Conservation (phyloP, 148 eudicot species). For the Chenopodium berlandieri region DNA sequence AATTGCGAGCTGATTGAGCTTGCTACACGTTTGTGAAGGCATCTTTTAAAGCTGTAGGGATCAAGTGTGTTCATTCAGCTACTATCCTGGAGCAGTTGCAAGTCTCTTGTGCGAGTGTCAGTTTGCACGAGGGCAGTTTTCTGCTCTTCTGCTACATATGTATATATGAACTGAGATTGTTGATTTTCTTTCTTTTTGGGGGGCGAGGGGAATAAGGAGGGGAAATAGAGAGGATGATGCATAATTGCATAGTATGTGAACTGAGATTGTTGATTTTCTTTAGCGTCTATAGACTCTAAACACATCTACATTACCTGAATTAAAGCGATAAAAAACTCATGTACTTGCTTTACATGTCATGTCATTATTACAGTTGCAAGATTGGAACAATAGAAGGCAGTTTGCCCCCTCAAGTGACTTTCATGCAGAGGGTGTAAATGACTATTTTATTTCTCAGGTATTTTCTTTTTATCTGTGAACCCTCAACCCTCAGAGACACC, state of each 20-base stretch:
- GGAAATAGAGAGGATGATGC: neutral
- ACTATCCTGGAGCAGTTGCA: neutral
- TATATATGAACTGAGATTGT: neutral
- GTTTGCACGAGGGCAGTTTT: neutral
- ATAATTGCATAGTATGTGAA: neutral
- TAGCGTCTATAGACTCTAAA: neutral
- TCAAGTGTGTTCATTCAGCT: neutral
- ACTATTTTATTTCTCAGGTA: conserved; percentile 89
- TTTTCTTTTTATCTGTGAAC: neutral
- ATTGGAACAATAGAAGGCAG: conserved; percentile 96
- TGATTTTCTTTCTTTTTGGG: neutral
- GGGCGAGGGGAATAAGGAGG: neutral
- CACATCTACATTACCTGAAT: neutral
- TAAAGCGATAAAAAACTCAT: neutral
- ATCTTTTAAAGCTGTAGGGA: neutral
- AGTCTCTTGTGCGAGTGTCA: neutral
- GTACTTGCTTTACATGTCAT: conserved; percentile 17
- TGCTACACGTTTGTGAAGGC: neutral
- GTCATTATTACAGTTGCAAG: conserved; percentile 67
- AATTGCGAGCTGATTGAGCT: neutral
- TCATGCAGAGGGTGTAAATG: conserved; percentile 95
- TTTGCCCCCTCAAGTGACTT: conserved; percentile 80
- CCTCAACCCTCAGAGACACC: neutral
- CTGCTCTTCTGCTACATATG: neutral
- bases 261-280: neutral